A percentile compares a stretch with the other conserved stretches of the same genome.
Conservation (phyloP, 2,329 filamentous ascomycete species). For the Talaromyces sp. region DNA sequence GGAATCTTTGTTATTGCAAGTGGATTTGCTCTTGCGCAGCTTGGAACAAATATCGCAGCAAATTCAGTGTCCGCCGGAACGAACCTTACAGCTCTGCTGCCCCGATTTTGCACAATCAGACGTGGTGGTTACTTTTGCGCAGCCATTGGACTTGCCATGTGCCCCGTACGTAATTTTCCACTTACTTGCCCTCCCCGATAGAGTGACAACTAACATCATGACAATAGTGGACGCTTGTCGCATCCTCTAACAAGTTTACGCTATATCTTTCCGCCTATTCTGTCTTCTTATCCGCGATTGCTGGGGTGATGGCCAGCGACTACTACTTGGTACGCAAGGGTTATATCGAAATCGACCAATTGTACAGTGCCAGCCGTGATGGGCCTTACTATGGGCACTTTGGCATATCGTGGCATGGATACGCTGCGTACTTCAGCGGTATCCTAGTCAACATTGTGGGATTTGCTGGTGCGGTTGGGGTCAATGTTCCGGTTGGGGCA, state of each 20-base stretch:
- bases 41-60: constrained; percentile 81
- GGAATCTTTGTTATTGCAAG: constrained; percentile 71
- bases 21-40: constrained; percentile 73
- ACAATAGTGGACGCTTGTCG: constrained; percentile 66
- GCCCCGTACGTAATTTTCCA: constrained; percentile 57
- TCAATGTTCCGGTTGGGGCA: constrained; percentile 70
- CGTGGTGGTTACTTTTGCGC: constrained; percentile 83
- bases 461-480: constrained; percentile 77
- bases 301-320: constrained; percentile 79
- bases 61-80: constrained; percentile 80
- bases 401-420: constrained; percentile 79
- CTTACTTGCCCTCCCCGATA: not conserved
- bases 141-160: constrained; percentile 74
- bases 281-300: constrained; percentile 84
- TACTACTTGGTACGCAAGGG: constrained; percentile 82
- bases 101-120: constrained; percentile 77
- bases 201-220: not conserved
- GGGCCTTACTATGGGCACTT: constrained; percentile 70
- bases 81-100: constrained; percentile 75
- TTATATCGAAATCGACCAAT: constrained; percentile 72
- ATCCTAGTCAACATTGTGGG: constrained; percentile 87
- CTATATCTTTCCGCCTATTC: constrained; percentile 86
- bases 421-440: constrained; percentile 74
- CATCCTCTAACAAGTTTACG: constrained; percentile 75
- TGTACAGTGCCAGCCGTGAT: constrained; percentile 67